Evolutionary conservation across 2,329 filamentous ascomycete species (phyloP), one percentile per base, ranked within the genome.

Genomic region (Didymella segeticola): DNA sequence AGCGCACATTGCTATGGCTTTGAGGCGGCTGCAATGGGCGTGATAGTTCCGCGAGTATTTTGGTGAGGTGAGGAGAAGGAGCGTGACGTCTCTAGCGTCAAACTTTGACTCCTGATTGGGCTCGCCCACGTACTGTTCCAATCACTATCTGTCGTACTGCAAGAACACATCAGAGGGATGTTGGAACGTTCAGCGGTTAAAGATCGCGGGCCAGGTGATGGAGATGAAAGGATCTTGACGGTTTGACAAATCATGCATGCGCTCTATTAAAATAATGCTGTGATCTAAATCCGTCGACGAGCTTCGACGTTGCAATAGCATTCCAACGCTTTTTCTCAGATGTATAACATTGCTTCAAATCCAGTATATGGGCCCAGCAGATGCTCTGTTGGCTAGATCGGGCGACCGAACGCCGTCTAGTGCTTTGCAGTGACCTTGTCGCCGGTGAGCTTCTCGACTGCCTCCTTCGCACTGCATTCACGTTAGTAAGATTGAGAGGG

Each of bases 391-490:
- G 29, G 27, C 39, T 56, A 52, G 30, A 57, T 37, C 43, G 31
- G 46, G 31, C 38, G 43, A 53, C 51, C 43, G 39, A 66, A 69
- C 62, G 60, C 68, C 62, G 43, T 77, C 74, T 83, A 87, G 76
- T 87, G 85, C 79, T 87, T 87, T 34, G 84, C 84, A 57, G 84
- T 86, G 66, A 87, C 84, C 55, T 75, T 68, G 29, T 88, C 85
- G 65, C 85, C 85, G 31, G 85, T 88, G 67, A 85, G 73, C 77
- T 85, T 86, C 78, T 87, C 84, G 60, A 87, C 84, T 66, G 80
- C 78, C 67, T 88, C 85, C 74, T 88, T 88, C 58, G 85, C 85
- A 72, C 85, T 85, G 62, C 73, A 56, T 47, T 62, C 7, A 30
- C 26, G 64, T 74, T 65, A 74, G 70, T 38, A 34, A 51, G 31